Conservation (phyloP, 2,329 filamentous ascomycete species). For the Teratosphaeria gauchensis region DNA sequence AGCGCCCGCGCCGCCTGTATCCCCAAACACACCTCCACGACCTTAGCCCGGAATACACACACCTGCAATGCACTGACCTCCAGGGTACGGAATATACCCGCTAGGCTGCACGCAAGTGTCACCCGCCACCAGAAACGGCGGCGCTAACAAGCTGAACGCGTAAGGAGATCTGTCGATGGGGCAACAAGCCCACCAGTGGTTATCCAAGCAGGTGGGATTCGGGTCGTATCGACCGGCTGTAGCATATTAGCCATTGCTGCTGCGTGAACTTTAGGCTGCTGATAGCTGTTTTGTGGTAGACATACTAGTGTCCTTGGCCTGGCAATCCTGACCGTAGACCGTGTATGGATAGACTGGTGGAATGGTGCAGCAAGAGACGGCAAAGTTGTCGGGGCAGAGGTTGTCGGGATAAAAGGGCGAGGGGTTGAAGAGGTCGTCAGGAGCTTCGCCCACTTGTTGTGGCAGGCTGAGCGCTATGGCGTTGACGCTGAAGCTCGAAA, state of each 20-base stretch:
- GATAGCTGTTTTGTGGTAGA: not conserved
- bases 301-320: not conserved
- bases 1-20: too few relatives aligned
- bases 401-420: not conserved
- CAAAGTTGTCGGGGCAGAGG: not conserved
- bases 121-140: not conserved
- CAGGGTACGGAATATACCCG: not conserved
- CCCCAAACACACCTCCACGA: too few relatives aligned
- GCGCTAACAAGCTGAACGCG: not conserved
- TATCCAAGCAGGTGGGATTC: not conserved
- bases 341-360: not conserved
- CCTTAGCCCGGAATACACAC: too few relatives aligned
- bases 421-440: not conserved
- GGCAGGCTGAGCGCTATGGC: not conserved
- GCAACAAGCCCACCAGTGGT: not conserved
- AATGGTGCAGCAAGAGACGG: not conserved
- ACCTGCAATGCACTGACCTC: not conserved
- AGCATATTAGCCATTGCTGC: not conserved
- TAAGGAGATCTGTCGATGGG: not conserved
- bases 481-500: not conserved
- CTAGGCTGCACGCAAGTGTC: not conserved
- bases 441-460: not conserved
- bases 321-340: not conserved
- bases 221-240: not conserved
- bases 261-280: too few relatives aligned